Evolutionary conservation across 2,329 filamentous ascomycete genomes (phyloP).

Genomic region (Venturia oleaginea): DNA sequence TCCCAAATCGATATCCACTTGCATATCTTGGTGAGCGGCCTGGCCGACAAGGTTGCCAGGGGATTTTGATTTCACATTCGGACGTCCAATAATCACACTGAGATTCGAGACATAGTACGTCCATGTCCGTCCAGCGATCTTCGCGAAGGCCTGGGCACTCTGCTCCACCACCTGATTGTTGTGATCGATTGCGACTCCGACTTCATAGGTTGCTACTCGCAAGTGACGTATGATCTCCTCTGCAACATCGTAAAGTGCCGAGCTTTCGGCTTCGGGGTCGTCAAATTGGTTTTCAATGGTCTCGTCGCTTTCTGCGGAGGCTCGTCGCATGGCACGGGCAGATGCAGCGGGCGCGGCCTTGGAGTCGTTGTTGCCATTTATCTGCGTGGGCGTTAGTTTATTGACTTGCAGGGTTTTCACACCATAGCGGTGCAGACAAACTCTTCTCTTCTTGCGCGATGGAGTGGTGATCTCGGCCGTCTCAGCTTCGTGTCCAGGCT

Average conservation of each 20-base stretch:
- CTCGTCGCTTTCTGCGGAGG: slow-evolving; percentile 10
- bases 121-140: slow-evolving; percentile 74
- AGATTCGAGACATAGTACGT: slow-evolving; percentile 73
- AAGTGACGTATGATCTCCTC: slow-evolving; percentile 28
- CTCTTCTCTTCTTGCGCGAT: slow-evolving; percentile 13
- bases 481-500: slow-evolving; percentile 10
- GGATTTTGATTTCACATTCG: slow-evolving; percentile 23
- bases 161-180: slow-evolving; percentile 39
- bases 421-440: neutral
- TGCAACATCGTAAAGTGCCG: neutral
- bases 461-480: slow-evolving; percentile 10
- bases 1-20: slow-evolving; percentile 73
- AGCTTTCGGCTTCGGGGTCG: neutral
- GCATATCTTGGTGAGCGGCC: slow-evolving; percentile 21
- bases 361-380: slow-evolving; percentile 7
- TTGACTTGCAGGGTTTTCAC: neutral
- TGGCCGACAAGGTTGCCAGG: slow-evolving; percentile 15
- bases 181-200: slow-evolving; percentile 50
- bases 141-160: slow-evolving; percentile 56
- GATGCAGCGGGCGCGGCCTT: slow-evolving; percentile 3
- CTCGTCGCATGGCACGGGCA: slow-evolving; percentile 1
- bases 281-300: slow-evolving; percentile 10
- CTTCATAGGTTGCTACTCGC: slow-evolving; percentile 36
- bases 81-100: slow-evolving; percentile 65
- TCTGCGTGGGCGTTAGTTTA: slow-evolving; percentile 8